A percentile compares a stretch with the other conserved stretches of the same genome.
These are phyloP conservation scores for Penicillium verhagenii DNA, from an alignment of 495 filamentous ascomycete genomes.

Conservation along the genomic window DNA sequence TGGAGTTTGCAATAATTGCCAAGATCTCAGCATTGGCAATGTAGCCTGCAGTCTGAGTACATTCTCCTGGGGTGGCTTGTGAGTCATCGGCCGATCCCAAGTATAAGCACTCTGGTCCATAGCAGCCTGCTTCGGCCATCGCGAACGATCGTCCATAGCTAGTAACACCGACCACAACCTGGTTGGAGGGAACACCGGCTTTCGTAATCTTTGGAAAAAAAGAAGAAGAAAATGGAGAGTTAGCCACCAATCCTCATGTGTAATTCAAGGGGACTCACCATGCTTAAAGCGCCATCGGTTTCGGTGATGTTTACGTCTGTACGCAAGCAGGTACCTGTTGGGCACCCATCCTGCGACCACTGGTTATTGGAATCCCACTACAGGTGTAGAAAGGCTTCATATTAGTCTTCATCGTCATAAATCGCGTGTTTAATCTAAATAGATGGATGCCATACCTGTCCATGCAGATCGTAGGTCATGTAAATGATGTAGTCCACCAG, in stretches of 20 bases:
- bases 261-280: too few species aligned
- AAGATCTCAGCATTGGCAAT: slow-evolving; percentile 22
- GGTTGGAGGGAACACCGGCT: slow-evolving; percentile 32
- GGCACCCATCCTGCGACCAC: slow-evolving; percentile 1
- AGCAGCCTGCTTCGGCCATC: slow-evolving; percentile 22
- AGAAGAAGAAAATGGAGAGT: background rate
- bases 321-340: slow-evolving; percentile 28
- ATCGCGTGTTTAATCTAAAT: too few species aligned
- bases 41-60: slow-evolving; percentile 24
- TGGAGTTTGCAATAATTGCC: too few species aligned
- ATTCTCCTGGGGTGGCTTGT: slow-evolving; percentile 7
- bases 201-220: too few species aligned
- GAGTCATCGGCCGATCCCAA: background rate
- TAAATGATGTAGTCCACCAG: slow-evolving; percentile 35
- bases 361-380: slow-evolving; percentile 36
- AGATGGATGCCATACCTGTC: too few species aligned
- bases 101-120: slow-evolving; percentile 5
- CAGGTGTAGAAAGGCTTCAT: too few species aligned
- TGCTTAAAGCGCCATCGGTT: slow-evolving; percentile 31
- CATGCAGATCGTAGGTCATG: slow-evolving; percentile 41
- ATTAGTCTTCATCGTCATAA: too few species aligned
- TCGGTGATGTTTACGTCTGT: slow-evolving; percentile 42
- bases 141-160: slow-evolving; percentile 43
- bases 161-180: slow-evolving; percentile 37
- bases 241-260: too few species aligned